These are phyloP conservation scores for Daldinia bambusicola DNA, from an alignment of 495 filamentous ascomycete species.

Conservation along the genomic window DNA sequence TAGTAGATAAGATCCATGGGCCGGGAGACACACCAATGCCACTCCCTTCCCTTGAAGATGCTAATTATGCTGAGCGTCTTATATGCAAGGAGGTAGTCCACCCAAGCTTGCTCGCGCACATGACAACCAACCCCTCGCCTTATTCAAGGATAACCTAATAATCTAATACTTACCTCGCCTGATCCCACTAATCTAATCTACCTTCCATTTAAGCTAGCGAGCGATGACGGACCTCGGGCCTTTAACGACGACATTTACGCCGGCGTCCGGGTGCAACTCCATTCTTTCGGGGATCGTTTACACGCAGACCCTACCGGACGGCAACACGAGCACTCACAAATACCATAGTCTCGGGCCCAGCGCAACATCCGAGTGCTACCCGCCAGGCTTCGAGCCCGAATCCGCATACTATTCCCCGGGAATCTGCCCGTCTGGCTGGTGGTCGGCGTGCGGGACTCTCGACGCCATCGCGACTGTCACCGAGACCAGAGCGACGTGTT, in stretches of 20 bases:
- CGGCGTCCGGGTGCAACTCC: slow-evolving; percentile 6
- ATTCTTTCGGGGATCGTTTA: slow-evolving; percentile 11
- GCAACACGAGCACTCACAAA: slow-evolving; percentile 10
- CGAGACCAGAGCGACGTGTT: slow-evolving; percentile 15
- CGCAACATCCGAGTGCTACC: slow-evolving; percentile 19
- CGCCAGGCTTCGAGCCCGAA: neutral
- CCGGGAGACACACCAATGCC: neutral
- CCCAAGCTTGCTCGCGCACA: neutral
- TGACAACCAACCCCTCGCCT: neutral
- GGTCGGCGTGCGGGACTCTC: slow-evolving; percentile 3
- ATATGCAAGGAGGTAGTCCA: neutral
- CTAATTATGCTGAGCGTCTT: neutral
- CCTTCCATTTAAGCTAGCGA: neutral
- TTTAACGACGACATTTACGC: slow-evolving; percentile 24
- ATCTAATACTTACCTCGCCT: neutral
- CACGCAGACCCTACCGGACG: slow-evolving; percentile 17
- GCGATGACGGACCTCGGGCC: slow-evolving; percentile 17
- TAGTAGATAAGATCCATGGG: neutral
- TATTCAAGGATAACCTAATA: neutral
- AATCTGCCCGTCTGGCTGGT: slow-evolving; percentile 21
- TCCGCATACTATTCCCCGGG: slow-evolving; percentile 18
- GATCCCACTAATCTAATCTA: too few species aligned
- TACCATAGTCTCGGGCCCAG: slow-evolving; percentile 19
- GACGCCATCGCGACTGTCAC: neutral
- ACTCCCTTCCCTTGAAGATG: neutral